Base-by-base conservation (phyloP, 305 asterid species). In the Plantago lanceolata region DNA sequence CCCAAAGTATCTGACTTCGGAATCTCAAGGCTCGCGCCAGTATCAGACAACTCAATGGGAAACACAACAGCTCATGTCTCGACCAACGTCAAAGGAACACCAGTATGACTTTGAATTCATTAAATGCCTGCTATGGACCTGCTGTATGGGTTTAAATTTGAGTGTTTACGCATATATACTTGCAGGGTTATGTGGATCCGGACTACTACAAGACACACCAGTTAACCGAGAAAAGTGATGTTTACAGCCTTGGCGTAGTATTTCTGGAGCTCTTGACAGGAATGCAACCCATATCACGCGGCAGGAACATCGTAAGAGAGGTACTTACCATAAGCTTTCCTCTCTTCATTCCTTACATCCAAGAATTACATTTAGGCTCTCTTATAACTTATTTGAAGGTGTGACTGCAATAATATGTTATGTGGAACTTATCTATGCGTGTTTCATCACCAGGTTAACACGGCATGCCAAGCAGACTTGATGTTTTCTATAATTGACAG, bases 151-250 rank as follows among this genome's bases (percentile, higher is more conserved):
- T 33, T 40, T 40, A 1, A 40, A 40, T n/a, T n/a, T 9, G 45
- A 40, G 45, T 3, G 45, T 40, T 40, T 40, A 12, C 13, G 15
- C 13, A n/a, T 3, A 40, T 40, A 12, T 40, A 40, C 15, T 62
- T 80, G 75, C 85, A 90, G 96, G 97, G 97, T n/a, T 88, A 86
- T 65, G 85, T 90, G 24, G 97, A 90, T 77, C 97, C 97, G 15
- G 97, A 90, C 43, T 90, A 90, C 68, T 80, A 84, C 79, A 71
- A 80, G 81, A 88, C 95, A 9, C 82, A 75, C 71, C 76, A 88
- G 79, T 66, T 90, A 71, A 85, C 96, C 5, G 95, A 84, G 74
- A 90, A 85, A 69, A 90, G 97, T 63, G 97, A 90, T 16, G 95
- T 90, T 51, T 90, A 90, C 64, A 90, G 97, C 80, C 82, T 90